Evolutionary conservation across 2,329 filamentous ascomycete species (phyloP), one percentile per base, ranked within the genome.

Genomic region (Alternaria brassicicola): DNA sequence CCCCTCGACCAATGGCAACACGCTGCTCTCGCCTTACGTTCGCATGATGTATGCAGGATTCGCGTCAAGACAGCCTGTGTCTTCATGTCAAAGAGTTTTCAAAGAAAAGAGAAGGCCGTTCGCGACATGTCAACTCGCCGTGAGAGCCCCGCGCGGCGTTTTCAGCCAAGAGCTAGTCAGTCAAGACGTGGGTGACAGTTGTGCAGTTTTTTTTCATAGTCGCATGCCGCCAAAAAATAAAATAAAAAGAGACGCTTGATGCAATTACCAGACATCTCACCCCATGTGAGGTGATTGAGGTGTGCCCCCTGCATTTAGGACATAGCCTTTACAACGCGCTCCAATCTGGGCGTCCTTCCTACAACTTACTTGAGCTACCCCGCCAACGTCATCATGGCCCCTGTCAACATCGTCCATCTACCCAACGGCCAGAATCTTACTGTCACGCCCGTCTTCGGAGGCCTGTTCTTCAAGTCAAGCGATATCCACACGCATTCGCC

Each of bases 371-470:
- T 38, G 33, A 51, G 51, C 62, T 70, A 70, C 69, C 70, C 70
- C 70, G 62, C 69, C 63, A 66, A 68, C 67, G 62, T 61, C 53
- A 53, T 63, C 63, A 82, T 82, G 76, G 72, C 79, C 21, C 79
- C 77, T 47, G 64, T 64, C 43, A 77, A 79, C 26, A 72, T 85
- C 45, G 82, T 93, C 59, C 86, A 90, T 76, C 83, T 98, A 66
- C 94, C 94, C 46, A 96, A 97, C 79, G 94, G 93, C 71, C 92
- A 95, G 79, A 89, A 84, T 64, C 85, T 95, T 72, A 89, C 88
- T 3, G 90, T 96, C 30, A 88, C 87, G 13, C 91, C 93, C 1
- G 92, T 97, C 25, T 97, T 97, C 75, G 92, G 91, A n/a, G 94
- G 94, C 30, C 84, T 95, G 55, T 91, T 89, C 70, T 97, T 97